phyloP scores from a whole-genome alignment of 305 asterid genomes.

The Stenogyne calaminthoides region DNA sequence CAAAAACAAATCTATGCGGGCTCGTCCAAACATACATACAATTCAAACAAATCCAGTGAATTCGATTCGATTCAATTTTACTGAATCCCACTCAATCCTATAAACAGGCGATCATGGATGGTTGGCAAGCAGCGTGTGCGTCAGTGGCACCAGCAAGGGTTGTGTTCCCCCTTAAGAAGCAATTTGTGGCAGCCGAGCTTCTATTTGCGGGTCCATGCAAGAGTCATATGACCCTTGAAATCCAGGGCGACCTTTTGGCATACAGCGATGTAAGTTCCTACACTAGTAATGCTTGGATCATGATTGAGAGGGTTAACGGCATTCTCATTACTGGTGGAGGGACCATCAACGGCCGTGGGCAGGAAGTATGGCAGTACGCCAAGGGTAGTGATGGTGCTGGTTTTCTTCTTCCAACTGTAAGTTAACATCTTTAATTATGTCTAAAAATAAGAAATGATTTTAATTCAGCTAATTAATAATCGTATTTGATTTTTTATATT shows the following conservation, averaged over 20 bases:
- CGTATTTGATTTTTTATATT: background rate
- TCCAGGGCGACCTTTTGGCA: slow-evolving; percentile 50
- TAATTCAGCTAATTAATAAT: too few species aligned
- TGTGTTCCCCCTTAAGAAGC: slow-evolving; percentile 45
- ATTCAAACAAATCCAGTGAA: too few species aligned
- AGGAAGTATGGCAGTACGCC: slow-evolving; percentile 40
- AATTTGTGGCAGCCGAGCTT: slow-evolving; percentile 46
- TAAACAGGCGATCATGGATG: slow-evolving; percentile 48
- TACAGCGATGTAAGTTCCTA: slow-evolving; percentile 41
- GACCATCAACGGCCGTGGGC: slow-evolving; percentile 57
- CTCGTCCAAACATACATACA: too few species aligned
- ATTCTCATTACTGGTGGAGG: slow-evolving; percentile 54
- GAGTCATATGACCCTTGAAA: slow-evolving; percentile 46
- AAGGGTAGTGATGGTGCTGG: background rate
- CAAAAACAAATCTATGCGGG: too few species aligned
- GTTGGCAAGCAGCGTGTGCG: slow-evolving; percentile 68
- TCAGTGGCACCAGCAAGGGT: slow-evolving; percentile 45
- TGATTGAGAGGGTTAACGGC: slow-evolving; percentile 33
- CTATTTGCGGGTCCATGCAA: slow-evolving; percentile 62
- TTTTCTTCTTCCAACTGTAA: slow-evolving; percentile 51
- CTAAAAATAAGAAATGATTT: too few species aligned
- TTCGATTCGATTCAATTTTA: too few species aligned
- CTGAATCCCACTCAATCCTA: too few species aligned
- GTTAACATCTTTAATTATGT: too few species aligned
- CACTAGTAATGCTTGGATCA: slow-evolving; percentile 40